Evolutionary conservation across 352 stramenopile genomes (phyloP), one percentile per base, ranked within the genome.

Genomic region (Pythium utonaiense): DNA sequence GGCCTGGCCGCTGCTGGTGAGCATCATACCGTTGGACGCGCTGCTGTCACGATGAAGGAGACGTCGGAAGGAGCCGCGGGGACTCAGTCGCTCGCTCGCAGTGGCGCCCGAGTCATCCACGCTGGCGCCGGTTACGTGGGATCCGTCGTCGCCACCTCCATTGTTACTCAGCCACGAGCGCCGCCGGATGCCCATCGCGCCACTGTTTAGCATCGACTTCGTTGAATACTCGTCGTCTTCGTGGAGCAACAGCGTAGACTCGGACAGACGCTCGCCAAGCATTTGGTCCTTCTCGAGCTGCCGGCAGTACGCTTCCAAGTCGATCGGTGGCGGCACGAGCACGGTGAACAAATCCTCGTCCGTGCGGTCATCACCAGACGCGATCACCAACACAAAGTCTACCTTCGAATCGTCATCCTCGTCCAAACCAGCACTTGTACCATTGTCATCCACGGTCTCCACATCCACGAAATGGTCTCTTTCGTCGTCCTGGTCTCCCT

Each of bases 321-420:
- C 85, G 38, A 95, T 89, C 25, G 85, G 85, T 3, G 85, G 83
- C 0, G 85, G 85, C 6, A 92, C 83, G 4, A 95, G 59, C 40
- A 89, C 78, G 1, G 78, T 65, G 57, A 95, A 95, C 49, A 95
- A 45, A 60, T 95, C 85, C 73, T 95, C 85, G 54, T 95, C 85
- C 2, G 80, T 92, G 13, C 83, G 78, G 27, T 91, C 83, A 48
- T 95, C 83, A 7, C 85, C 85, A 1, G 85, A 93, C 0, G 85
- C 83, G 36, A 93, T 91, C n/a, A 95, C 80, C 4, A 95, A 59
- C 21, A 95, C 69, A 60, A 92, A 95, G 56, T 95, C 85, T 16
- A 95, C 83, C 17, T 70, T 57, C 2, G 30, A 54, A 25, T 33
- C 50, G 10, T 61, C 50, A 6, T 61, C 56, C 1, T 53, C 49